Evolutionary conservation across 768 basidiomycete genomes (phyloP).

Genomic region (Goffeauzyma gilvescens): DNA sequence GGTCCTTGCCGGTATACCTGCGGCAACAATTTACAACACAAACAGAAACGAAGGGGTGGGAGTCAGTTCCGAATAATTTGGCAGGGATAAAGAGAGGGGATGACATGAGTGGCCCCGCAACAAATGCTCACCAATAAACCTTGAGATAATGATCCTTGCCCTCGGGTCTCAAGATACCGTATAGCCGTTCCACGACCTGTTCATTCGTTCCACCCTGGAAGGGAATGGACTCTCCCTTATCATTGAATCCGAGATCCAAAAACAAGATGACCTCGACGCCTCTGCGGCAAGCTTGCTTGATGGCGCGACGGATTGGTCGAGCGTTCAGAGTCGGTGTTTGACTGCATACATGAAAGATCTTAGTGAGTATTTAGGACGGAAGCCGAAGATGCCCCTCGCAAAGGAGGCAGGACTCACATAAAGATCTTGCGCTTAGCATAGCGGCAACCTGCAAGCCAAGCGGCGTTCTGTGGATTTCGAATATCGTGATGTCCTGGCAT

Average conservation of each 20-base stretch:
- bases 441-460: constrained; percentile 48
- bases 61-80: too few species aligned
- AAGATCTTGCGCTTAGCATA: constrained; percentile 47
- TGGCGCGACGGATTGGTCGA: constrained; percentile 41
- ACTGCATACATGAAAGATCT: too few species aligned
- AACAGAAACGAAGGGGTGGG: neutral
- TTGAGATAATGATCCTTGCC: constrained; percentile 37
- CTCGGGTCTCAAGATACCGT: constrained; percentile 37
- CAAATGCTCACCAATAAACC: constrained; percentile 25
- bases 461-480: constrained; percentile 45
- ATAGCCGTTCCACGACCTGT: constrained; percentile 46
- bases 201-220: constrained; percentile 58
- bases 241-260: constrained; percentile 42
- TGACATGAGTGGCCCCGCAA: neutral
- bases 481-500: constrained; percentile 38
- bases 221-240: constrained; percentile 46
- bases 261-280: constrained; percentile 46
- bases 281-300: constrained; percentile 44
- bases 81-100: neutral
- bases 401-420: constrained; percentile 35
- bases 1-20: constrained; percentile 47
- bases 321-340: constrained; percentile 60
- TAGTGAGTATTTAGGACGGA: neutral
- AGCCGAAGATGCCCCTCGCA: neutral
- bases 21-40: neutral